Evolutionary conservation across 495 filamentous ascomycete genomes (phyloP).

Genomic region (Hyaloscypha variabilis): DNA sequence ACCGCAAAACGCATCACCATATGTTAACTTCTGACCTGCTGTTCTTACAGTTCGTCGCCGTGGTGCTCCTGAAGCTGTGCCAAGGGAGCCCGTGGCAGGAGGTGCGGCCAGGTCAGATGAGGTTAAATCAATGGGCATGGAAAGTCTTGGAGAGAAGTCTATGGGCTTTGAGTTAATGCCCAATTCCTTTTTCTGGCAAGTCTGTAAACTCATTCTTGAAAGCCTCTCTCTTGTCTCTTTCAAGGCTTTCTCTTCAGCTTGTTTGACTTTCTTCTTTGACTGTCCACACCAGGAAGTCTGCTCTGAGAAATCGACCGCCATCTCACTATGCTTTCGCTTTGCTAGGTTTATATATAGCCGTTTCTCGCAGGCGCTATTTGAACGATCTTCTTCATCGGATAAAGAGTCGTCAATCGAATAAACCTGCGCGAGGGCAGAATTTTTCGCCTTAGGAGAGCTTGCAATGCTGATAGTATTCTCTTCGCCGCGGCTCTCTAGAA

Average conservation of each 20-base stretch:
- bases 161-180: neutral
- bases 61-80: neutral
- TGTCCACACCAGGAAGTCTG: neutral
- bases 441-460: neutral
- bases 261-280: neutral
- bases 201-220: constrained; percentile 2
- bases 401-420: neutral
- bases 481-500: neutral
- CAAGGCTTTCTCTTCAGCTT: neutral
- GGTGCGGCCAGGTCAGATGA: constrained; percentile 8
- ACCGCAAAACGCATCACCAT: constrained; percentile 58
- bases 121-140: neutral
- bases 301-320: neutral
- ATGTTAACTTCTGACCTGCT: constrained; percentile 28
- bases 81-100: constrained; percentile 1
- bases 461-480: neutral
- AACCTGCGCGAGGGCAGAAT: neutral
- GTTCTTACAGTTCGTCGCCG: neutral
- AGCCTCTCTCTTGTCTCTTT: constrained; percentile 8
- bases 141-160: constrained; percentile 6
- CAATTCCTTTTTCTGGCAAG: neutral
- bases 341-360: neutral
- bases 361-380: neutral
- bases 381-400: neutral
- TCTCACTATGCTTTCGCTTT: neutral